phyloP scores from a whole-genome alignment of 2,329 filamentous ascomycete genomes.

The Neopestalotiopsis sp. region DNA sequence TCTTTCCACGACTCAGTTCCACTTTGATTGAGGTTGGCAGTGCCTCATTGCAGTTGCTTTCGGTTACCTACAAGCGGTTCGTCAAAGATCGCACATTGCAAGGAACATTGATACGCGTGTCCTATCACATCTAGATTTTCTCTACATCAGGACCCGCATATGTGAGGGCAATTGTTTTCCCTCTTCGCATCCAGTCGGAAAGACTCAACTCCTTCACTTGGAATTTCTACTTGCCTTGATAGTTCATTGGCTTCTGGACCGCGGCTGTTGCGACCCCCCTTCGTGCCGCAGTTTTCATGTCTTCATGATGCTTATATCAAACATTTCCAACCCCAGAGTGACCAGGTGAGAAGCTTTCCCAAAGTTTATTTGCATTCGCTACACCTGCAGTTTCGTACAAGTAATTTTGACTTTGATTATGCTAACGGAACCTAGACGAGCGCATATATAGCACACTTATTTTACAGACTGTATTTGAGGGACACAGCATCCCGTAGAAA shows the following conservation, averaged over 20 bases:
- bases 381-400: background rate
- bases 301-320: conserved; percentile 14
- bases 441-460: background rate
- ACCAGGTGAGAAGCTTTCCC: background rate
- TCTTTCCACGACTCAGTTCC: background rate
- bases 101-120: background rate
- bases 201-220: background rate
- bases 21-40: background rate
- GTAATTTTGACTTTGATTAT: background rate
- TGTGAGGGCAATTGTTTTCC: background rate
- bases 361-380: background rate
- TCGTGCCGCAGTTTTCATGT: conserved; percentile 1
- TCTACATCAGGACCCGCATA: background rate
- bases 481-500: background rate
- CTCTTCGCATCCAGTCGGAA: background rate
- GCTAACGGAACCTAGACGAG: conserved; percentile 5
- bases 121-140: background rate
- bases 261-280: background rate
- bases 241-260: background rate
- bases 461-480: background rate
- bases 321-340: background rate
- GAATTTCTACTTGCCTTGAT: background rate
- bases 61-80: background rate
- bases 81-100: background rate
- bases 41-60: background rate